Base-by-base conservation (phyloP, 495 filamentous ascomycete genomes). In the Xanthoparmelia taractica region DNA sequence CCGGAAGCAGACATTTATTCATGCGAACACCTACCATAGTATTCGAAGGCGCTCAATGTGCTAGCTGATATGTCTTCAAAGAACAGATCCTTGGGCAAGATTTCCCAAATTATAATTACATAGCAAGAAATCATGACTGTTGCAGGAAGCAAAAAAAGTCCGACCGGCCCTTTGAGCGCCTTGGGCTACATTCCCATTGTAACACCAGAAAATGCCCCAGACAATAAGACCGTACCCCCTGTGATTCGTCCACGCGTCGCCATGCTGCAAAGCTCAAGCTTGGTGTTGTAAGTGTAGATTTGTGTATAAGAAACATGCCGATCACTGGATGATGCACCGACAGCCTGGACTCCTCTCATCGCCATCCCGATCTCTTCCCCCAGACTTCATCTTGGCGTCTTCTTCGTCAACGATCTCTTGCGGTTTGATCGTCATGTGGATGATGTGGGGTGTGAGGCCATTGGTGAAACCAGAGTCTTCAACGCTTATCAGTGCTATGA, bases 371-470 rank as follows among this genome's bases (percentile, higher is more conserved):
- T 87, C 84, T 48, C 85, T 77, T 36, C 73, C 74, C 31, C 80
- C 80, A 47, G 81, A 75, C 75, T 95, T 96, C 40, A 82, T 85
- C 72, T 92, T 92, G 41, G 84, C 84, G 64, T 96, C 92, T 72
- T 92, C 91, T 70, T 96, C 92, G 64, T 96, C 91, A 62, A 92
- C 82, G 63, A 94, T 78, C 65, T 96, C 92, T 73, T 91, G 87
- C 2, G 92, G 92, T 68, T 89, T 88, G 61, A 96, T 82, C 27
- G 90, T 94, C 92, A 96, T 96, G 76, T 96, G 92, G 18, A 96
- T 85, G 58, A 96, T 90, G 68, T 95, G 95, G 10, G 79, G 78
- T 31, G 88, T 78, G 57, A 76, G 68, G 36, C 87, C 88, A 33
- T 78, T 73, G 64, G 80, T 87, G 69, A 96, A 92, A 56, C 83